Percentiles rank a stretch among this genome's conserved stretches.
Evolutionary conservation across 441 rosid species (phyloP).

Genomic region (Dalechampia spathulata): DNA sequence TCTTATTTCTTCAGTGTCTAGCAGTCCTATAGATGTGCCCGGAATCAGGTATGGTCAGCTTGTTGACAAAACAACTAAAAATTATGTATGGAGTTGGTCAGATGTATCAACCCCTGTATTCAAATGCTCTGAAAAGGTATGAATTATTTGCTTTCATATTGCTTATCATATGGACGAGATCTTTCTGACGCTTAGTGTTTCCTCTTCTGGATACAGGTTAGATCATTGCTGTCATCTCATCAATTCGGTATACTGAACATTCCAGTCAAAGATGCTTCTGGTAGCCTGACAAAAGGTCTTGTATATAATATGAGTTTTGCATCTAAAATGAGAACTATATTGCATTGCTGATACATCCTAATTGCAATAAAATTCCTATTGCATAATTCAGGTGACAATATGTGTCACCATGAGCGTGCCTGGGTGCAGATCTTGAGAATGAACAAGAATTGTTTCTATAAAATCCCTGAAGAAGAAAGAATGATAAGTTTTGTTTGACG

Average conservation of each 20-base stretch:
- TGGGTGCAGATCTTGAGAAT: too few species aligned
- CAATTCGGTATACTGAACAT: slow-evolving; percentile 54
- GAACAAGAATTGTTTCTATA: background rate
- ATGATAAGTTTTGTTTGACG: background rate
- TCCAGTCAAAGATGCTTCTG: slow-evolving; percentile 56
- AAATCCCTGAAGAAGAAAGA: background rate
- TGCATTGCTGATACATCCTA: too few species aligned
- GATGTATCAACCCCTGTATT: slow-evolving; percentile 48
- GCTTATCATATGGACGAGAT: too few species aligned
- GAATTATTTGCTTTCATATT: slow-evolving; percentile 6
- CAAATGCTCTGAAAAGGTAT: slow-evolving; percentile 61
- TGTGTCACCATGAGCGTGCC: background rate
- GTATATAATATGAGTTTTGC: slow-evolving; percentile 5
- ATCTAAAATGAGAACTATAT: background rate
- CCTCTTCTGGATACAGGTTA: slow-evolving; percentile 40
- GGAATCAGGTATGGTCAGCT: slow-evolving; percentile 61
- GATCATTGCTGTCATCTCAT: slow-evolving; percentile 43
- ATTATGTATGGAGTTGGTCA: slow-evolving; percentile 57
- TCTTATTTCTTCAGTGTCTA: slow-evolving; percentile 42
- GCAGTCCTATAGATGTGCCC: slow-evolving; percentile 82
- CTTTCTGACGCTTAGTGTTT: background rate
- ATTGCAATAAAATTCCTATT: background rate
- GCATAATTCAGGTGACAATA: background rate
- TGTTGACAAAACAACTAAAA: slow-evolving; percentile 30
- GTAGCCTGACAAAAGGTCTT: slow-evolving; percentile 53